Evolutionary conservation across 495 filamentous ascomycete species (phyloP).

Genomic region (Glutinoglossum americanum): DNA sequence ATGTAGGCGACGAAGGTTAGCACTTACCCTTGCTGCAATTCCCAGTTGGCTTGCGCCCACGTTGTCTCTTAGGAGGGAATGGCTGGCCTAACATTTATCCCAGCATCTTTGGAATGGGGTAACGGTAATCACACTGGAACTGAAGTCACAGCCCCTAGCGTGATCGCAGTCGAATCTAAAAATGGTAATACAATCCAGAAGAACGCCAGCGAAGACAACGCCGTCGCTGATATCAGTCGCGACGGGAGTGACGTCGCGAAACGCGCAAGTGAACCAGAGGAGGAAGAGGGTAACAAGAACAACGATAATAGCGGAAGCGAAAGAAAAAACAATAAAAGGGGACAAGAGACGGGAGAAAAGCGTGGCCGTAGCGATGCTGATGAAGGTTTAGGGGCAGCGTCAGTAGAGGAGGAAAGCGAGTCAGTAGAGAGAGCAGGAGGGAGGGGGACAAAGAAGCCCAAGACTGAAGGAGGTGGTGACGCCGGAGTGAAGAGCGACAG

Average conservation of each 20-base stretch:
- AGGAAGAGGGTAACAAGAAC: constrained; percentile 9
- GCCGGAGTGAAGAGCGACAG: not conserved
- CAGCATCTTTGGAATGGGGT: constrained; percentile 39
- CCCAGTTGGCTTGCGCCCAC: constrained; percentile 1
- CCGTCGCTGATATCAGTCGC: constrained; percentile 27
- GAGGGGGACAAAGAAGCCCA: not conserved
- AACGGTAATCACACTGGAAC: constrained; percentile 29
- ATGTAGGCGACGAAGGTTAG: constrained; percentile 26
- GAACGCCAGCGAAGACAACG: constrained; percentile 32
- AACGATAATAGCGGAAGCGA: constrained; percentile 10
- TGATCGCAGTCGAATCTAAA: constrained; percentile 34
- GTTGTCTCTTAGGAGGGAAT: not conserved
- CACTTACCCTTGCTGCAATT: constrained; percentile 4
- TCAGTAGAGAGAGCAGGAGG: not conserved
- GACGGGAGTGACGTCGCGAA: constrained; percentile 45
- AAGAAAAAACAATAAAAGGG: constrained; percentile 4
- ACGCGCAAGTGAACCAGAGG: constrained; percentile 27
- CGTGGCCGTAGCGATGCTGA: not conserved
- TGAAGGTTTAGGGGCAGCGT: not conserved
- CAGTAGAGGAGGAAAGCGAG: not conserved
- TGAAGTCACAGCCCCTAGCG: constrained; percentile 34
- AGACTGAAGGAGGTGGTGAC: not conserved
- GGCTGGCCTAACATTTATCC: not conserved
- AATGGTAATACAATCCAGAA: constrained; percentile 39
- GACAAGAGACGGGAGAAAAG: not conserved